Conservation (phyloP, 495 filamentous ascomycete species). For the Penicillium longicatenatum region DNA sequence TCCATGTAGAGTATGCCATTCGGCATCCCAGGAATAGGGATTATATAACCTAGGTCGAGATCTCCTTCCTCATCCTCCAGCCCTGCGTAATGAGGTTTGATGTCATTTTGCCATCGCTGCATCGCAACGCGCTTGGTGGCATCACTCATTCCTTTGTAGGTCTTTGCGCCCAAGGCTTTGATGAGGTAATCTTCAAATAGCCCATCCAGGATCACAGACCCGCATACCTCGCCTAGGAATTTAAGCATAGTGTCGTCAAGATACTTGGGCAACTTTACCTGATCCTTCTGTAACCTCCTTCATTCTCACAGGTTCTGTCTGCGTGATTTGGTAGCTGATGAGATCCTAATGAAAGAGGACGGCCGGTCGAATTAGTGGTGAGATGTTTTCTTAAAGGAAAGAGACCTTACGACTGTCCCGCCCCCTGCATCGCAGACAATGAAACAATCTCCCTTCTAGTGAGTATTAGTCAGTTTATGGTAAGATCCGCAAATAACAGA, state of each 20-base stretch:
- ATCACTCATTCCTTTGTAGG: slow-evolving; percentile 9
- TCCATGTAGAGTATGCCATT: slow-evolving; percentile 23
- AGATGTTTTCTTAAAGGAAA: background rate
- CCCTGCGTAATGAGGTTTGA: slow-evolving; percentile 24
- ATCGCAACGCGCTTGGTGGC: background rate
- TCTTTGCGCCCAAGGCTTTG: slow-evolving; percentile 22
- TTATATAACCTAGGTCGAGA: slow-evolving; percentile 11
- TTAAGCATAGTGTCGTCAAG: background rate
- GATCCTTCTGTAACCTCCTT: slow-evolving; percentile 24
- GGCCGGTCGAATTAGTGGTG: slow-evolving; percentile 14
- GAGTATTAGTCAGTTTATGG: background rate
- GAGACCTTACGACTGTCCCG: slow-evolving; percentile 55
- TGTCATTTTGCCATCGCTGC: slow-evolving; percentile 27
- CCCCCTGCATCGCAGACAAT: slow-evolving; percentile 61
- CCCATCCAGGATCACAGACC: slow-evolving; percentile 57
- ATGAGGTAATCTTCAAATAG: slow-evolving; percentile 49
- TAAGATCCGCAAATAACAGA: background rate
- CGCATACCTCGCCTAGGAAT: slow-evolving; percentile 51
- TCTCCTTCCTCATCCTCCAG: slow-evolving; percentile 3
- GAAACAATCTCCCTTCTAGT: slow-evolving; percentile 44
- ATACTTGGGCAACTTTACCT: slow-evolving; percentile 15
- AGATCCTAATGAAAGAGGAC: slow-evolving; percentile 43
- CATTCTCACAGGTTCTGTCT: slow-evolving; percentile 8
- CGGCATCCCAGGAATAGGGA: slow-evolving; percentile 25
- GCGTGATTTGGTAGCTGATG: slow-evolving; percentile 31